These are phyloP conservation scores for Cadophora luteo-olivacea DNA, from an alignment of 2,329 filamentous ascomycete genomes.

Conservation along the genomic window DNA sequence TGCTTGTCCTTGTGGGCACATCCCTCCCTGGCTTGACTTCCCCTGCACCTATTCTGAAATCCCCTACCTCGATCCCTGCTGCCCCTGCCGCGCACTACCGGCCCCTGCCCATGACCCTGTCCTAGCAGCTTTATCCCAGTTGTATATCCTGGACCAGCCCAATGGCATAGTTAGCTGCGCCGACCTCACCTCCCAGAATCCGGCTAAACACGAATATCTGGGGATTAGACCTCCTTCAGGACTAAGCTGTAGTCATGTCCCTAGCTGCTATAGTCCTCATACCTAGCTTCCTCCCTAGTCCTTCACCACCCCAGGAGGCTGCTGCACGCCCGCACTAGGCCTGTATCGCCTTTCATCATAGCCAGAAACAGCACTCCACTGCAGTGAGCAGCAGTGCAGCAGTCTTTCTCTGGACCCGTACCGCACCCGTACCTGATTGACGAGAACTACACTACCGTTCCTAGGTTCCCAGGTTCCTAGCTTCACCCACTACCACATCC, in stretches of 20 bases:
- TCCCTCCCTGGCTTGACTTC: background rate
- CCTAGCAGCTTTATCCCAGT: constrained; percentile 8
- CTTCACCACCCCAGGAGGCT: constrained; percentile 1
- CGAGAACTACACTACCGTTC: constrained; percentile 1
- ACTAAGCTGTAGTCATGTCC: constrained; percentile 3
- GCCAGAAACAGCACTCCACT: constrained; percentile 1
- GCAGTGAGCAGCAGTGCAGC: background rate
- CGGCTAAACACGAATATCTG: constrained; percentile 33
- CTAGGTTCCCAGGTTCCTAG: background rate
- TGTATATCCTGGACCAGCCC: constrained; percentile 28
- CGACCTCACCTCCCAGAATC: constrained; percentile 28
- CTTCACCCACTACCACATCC: background rate
- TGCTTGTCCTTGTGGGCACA: background rate
- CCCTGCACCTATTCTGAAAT: background rate
- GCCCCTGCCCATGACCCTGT: constrained; percentile 7
- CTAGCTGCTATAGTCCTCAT: too few relatives aligned
- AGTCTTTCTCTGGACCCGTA: background rate
- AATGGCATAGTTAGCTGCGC: constrained; percentile 33
- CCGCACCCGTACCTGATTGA: constrained; percentile 11
- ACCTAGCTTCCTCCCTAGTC: background rate
- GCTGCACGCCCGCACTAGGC: constrained; percentile 12
- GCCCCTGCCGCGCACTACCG: constrained; percentile 13
- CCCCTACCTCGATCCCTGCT: background rate
- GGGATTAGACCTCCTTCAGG: constrained; percentile 28
- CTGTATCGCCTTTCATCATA: constrained; percentile 3